Evolutionary conservation across 805 yeast species (phyloP), one percentile per base, ranked within the genome.

Genomic region (Brettanomyces sp.): DNA sequence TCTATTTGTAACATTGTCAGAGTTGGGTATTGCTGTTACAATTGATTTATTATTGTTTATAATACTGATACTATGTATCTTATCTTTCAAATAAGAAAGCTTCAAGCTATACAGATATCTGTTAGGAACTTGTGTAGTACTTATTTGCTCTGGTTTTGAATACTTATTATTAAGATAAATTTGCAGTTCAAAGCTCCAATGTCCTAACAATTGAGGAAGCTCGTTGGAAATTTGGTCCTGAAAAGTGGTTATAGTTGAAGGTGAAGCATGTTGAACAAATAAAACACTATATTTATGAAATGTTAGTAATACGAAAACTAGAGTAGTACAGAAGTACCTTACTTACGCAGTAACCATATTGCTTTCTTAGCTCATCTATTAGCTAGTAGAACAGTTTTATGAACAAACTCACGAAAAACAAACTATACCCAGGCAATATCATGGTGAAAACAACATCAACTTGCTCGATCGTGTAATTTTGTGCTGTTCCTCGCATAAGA

Each of bases 201-300:
- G 72, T 1, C 79, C 88, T 28, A 74, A 65, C 2, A 72, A 56
- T 14, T 73, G 68, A 1, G 93, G 90, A 13, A 82, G 68, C 49
- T 79, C 80, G 53, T 82, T 82, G 4, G 83, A 74, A 13, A 86
- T 71, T 46, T 75, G 73, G 59, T 86, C 95, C 57, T 84, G 89
- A 55, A 84, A 76, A 39, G 76, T 73, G 0, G 85, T 69, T 32
- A 85, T 82, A 4, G 84, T 74, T 43, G 76, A 80, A 2, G 85
- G 82, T 3, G 73, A 57, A 4, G 76, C 73, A 51, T 71, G 68
- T 39, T 66, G 66, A 1, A 69, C 70, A 39, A 69, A 58, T 2
- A 70, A 52, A 1, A 72, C 70, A 1, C 75, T 69, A 23, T 21
- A 18, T 24, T 38, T 25, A 9, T 11, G 30, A 41, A 46, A 37